phyloP scores from a whole-genome alignment of 208 protist genomes.

The Acanthamoeba rhysodes region DNA sequence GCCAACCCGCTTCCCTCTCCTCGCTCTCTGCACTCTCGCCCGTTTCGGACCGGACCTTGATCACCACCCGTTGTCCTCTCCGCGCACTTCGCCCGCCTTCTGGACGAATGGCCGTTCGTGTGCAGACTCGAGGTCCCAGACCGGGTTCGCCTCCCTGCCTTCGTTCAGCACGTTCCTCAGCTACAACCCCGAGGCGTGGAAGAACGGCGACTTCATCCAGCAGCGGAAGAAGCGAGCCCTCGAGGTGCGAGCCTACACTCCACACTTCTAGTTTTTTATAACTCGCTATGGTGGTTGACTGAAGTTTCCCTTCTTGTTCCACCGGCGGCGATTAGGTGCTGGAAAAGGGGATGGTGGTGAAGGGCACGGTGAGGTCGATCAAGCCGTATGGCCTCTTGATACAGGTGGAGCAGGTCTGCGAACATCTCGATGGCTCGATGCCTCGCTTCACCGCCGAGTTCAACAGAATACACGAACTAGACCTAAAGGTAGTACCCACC shows the following conservation, averaged over 20 bases:
- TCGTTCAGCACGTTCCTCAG: slow-evolving; percentile 38
- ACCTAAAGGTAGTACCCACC: not conserved
- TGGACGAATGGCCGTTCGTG: not conserved
- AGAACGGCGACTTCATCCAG: slow-evolving; percentile 46
- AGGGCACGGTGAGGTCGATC: slow-evolving; percentile 46
- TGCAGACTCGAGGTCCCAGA: slow-evolving; percentile 10
- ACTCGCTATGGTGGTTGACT: not conserved
- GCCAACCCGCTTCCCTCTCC: not conserved
- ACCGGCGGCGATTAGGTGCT: not conserved
- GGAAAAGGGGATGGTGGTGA: slow-evolving; percentile 68
- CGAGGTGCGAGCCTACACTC: not conserved
- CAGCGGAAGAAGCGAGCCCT: slow-evolving; percentile 37
- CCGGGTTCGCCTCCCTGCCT: slow-evolving; percentile 32
- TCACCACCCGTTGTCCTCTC: not conserved
- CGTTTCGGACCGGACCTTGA: not conserved
- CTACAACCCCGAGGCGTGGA: slow-evolving; percentile 48
- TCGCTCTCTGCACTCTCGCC: not conserved
- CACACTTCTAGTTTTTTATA: not conserved
- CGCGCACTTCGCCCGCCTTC: not conserved
- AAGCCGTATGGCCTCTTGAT: slow-evolving; percentile 51
- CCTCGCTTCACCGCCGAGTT: slow-evolving; percentile 9
- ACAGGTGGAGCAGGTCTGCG: slow-evolving; percentile 39
- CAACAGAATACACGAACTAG: slow-evolving; percentile 53
- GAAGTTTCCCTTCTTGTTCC: not conserved
- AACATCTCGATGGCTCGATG: slow-evolving; percentile 46